phyloP scores from a whole-genome alignment of 352 stramenopile species.

The Phytophthora multivora region DNA sequence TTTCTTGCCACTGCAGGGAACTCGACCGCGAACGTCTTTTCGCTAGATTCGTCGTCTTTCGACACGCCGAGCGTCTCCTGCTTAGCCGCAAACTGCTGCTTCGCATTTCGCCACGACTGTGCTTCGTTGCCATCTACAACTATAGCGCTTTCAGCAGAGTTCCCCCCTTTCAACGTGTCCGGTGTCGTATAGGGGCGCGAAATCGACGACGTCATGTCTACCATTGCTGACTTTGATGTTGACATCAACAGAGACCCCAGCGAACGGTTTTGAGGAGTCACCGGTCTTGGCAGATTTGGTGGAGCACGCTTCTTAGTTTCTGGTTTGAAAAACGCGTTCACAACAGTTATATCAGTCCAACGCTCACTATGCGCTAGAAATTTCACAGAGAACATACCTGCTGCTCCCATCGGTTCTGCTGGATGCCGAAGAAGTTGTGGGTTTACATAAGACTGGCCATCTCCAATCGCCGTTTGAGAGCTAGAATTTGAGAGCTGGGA shows the following conservation, averaged over 20 bases:
- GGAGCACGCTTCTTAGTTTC: conserved; percentile 7
- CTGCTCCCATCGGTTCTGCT: conserved; percentile 2
- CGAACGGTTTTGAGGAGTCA: conserved; percentile 46
- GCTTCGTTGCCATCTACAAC: conserved; percentile 22
- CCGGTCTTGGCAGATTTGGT: conserved; percentile 6
- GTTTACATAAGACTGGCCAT: conserved; percentile 85
- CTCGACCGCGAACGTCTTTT: conserved; percentile 31
- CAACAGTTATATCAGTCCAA: conserved; percentile 7
- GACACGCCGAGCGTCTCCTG: not conserved
- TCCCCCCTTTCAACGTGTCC: conserved; percentile 9
- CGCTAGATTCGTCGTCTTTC: conserved; percentile 10
- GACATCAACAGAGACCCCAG: conserved; percentile 63
- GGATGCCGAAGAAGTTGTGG: conserved; percentile 56
- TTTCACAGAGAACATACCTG: conserved; percentile 24
- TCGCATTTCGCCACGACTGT: conserved; percentile 39
- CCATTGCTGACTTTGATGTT: conserved; percentile 58
- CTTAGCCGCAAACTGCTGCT: conserved; percentile 36
- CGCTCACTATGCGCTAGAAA: not conserved
- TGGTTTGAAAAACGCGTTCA: conserved; percentile 14
- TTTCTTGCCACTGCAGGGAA: conserved; percentile 63
- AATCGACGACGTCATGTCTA: conserved; percentile 72
- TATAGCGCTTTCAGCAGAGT: conserved; percentile 17
- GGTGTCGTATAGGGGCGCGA: conserved; percentile 59
- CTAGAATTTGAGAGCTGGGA: conserved; percentile 8
- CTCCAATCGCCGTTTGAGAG: conserved; percentile 61